phyloP scores from a whole-genome alignment of 2,329 filamentous ascomycete species.

The Fusarium compactum region DNA sequence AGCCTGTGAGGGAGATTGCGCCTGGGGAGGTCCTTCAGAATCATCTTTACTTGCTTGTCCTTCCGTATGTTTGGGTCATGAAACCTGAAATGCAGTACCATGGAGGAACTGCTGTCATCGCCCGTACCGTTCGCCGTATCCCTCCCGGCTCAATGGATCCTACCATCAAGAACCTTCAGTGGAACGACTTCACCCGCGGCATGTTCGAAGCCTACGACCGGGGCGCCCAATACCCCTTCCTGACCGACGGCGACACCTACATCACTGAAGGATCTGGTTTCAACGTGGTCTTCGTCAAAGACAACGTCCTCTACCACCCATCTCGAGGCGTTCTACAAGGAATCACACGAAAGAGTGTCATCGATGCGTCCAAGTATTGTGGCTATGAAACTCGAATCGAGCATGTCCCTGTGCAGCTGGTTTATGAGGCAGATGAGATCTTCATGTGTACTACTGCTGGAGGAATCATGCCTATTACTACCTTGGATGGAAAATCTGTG shows the following conservation, averaged over 20 bases:
- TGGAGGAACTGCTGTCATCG: slow-evolving; percentile 58
- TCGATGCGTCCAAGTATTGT: slow-evolving; percentile 55
- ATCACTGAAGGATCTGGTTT: slow-evolving; percentile 64
- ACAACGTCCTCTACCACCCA: slow-evolving; percentile 59
- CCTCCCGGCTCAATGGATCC: slow-evolving; percentile 63
- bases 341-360: slow-evolving; percentile 62
- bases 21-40: slow-evolving; percentile 54
- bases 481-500: slow-evolving; percentile 57
- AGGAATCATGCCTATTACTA: slow-evolving; percentile 65
- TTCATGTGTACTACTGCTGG: slow-evolving; percentile 67
- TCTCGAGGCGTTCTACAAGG: slow-evolving; percentile 62
- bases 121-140: slow-evolving; percentile 58
- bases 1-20: slow-evolving; percentile 53
- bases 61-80: slow-evolving; percentile 65
- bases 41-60: slow-evolving; percentile 62
- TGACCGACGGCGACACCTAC: slow-evolving; percentile 63
- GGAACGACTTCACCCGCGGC: slow-evolving; percentile 61
- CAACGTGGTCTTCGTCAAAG: slow-evolving; percentile 61
- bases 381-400: slow-evolving; percentile 50
- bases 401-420: slow-evolving; percentile 8
- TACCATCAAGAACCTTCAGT: slow-evolving; percentile 64
- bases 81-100: slow-evolving; percentile 55
- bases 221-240: slow-evolving; percentile 60
- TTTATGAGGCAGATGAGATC: slow-evolving; percentile 60
- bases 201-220: slow-evolving; percentile 62